Percentiles rank a stretch among this genome's conserved stretches.
These are phyloP conservation scores for Coniophora puteana DNA, from an alignment of 1,284 basidiomycete species.

Conservation along the genomic window DNA sequence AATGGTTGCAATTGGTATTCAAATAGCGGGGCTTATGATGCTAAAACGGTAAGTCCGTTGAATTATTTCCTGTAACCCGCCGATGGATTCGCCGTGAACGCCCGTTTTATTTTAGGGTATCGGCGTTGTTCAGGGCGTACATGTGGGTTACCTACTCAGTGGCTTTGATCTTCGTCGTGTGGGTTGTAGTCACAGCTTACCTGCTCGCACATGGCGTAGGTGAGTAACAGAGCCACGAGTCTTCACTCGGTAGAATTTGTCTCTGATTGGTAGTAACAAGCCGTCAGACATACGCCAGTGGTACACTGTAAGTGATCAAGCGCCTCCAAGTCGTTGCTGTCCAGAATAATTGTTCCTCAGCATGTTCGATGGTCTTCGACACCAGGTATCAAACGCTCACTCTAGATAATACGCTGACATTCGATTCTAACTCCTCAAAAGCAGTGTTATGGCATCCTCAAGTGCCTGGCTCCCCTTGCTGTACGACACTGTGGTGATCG, in stretches of 20 bases:
- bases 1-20: conserved; percentile 36
- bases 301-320: conserved; percentile 2
- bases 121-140: conserved; percentile 8
- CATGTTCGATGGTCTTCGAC: conserved; percentile 34
- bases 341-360: no score
- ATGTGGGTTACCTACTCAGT: conserved; percentile 19
- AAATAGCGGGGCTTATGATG: conserved; percentile 38
- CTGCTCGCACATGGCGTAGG: conserved; percentile 22
- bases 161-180: conserved; percentile 20
- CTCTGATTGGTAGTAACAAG: background rate
- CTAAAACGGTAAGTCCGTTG: conserved; percentile 28
- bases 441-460: conserved; percentile 24
- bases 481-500: conserved; percentile 35
- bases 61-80: background rate
- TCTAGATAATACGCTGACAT: no score
- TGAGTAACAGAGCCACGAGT: no score
- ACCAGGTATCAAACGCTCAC: no score
- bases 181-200: conserved; percentile 32
- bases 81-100: background rate
- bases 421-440: no score
- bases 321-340: no score
- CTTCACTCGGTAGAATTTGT: background rate
- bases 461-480: conserved; percentile 38
- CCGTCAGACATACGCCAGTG: background rate
- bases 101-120: background rate